Conservation (phyloP, 1,284 basidiomycete species). For the Moesziomyces sp. region DNA sequence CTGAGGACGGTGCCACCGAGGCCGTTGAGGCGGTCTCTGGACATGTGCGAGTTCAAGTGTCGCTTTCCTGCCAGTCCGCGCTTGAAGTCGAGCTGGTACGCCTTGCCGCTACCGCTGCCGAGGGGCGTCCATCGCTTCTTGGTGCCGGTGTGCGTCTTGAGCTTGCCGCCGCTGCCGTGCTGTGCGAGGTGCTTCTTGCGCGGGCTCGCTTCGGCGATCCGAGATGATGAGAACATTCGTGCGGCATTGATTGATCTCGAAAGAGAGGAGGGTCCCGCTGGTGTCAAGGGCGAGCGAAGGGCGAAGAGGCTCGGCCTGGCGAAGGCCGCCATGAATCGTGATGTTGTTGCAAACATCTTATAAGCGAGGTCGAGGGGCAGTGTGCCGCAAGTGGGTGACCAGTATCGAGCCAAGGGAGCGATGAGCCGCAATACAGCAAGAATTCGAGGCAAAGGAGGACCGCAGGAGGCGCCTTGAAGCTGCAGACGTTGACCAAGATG, state of each 20-base stretch:
- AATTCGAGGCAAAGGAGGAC: no score
- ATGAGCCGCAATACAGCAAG: no score
- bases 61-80: conserved; percentile 50
- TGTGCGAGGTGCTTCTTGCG: conserved; percentile 45
- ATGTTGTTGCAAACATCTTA: conserved; percentile 21
- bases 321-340: conserved; percentile 23
- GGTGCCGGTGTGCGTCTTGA: conserved; percentile 56
- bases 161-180: conserved; percentile 47
- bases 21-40: conserved; percentile 51
- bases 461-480: neutral
- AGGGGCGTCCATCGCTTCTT: conserved; percentile 59
- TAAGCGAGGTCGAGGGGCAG: neutral
- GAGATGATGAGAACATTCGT: conserved; percentile 22
- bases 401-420: no score
- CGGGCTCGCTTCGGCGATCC: conserved; percentile 17
- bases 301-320: conserved; percentile 15
- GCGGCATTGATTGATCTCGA: neutral
- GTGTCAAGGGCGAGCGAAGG: conserved; percentile 11
- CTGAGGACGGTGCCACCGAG: conserved; percentile 49
- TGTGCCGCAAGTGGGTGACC: neutral
- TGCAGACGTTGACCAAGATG: neutral
- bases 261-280: neutral
- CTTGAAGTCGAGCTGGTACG: conserved; percentile 52
- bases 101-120: conserved; percentile 48
- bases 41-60: conserved; percentile 61